Evolutionary conservation across 2,329 filamentous ascomycete genomes (phyloP), one percentile per base, ranked within the genome.

Genomic region (Xylaria sp.): DNA sequence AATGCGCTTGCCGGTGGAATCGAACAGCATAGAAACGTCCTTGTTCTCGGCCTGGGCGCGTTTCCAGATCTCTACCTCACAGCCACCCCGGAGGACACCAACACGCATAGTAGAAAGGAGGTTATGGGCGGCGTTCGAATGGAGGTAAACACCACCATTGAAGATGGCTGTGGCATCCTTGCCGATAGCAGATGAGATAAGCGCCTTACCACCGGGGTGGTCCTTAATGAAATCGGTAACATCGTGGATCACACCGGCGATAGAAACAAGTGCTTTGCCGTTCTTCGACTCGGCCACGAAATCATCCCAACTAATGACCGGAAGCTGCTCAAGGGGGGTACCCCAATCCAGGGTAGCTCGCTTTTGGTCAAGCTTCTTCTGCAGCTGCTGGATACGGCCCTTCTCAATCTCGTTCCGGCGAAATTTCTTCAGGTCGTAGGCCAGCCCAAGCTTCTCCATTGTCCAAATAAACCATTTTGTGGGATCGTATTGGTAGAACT

Each of bases 331-430:
- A 37, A 91, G 85, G 63, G 89, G 89, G 69, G 86, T 83, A 80
- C 89, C 89, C 89, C 89, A 91, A 80, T 91, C 88, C 63, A 91
- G 86, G 74, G 82, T 85, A 69, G 87, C 79, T 74, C 89, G 88
- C 82, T 87, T 87, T 78, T 89, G 87, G 74, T 91, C 89, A 59
- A 91, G 84, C 82, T 91, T 91, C 87, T 91, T 91, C 82, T 91
- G 89, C 66, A 86, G 80, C 79, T 91, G 89, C 81, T 91, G 89
- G 39, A 91, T 81, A 74, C 89, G 87, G 69, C 89, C 89, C 83
- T 91, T 91, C 79, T 91, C 89, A 73, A 97, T 97, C 81, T 97
- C 94, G 82, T 97, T 97, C 83, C 89, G 84, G 76, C 92, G 92
- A 89, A 97, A 97, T 82, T 94, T 89, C 89, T 97, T 97, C 67